A percentile compares a stretch with the other conserved stretches of the same genome.
phyloP scores from a whole-genome alignment of 2,329 filamentous ascomycete species.

The Teratosphaeria nubilosa region DNA sequence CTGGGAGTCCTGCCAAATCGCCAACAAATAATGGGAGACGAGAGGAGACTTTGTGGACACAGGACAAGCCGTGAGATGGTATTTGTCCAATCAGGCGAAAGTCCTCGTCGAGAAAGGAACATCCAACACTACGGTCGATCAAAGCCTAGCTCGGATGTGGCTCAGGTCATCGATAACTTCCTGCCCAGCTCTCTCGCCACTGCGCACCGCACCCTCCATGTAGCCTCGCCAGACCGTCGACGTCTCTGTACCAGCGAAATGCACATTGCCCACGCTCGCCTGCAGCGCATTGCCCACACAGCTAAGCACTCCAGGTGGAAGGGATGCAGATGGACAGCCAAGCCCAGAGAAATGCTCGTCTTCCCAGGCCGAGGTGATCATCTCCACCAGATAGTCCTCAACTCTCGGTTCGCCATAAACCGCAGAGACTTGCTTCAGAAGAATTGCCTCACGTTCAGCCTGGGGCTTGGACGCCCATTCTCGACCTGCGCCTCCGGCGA shows the following conservation, averaged over 20 bases:
- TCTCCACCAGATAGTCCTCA: conserved; percentile 23
- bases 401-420: conserved; percentile 20
- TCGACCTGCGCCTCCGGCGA: conserved; percentile 29
- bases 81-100: too few species aligned
- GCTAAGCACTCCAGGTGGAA: conserved; percentile 16
- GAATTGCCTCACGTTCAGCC: conserved; percentile 19
- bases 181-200: conserved; percentile 39
- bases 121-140: background rate
- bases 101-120: too few species aligned
- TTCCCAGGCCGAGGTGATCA: conserved; percentile 19
- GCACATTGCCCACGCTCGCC: conserved; percentile 29
- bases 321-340: conserved; percentile 20
- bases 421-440: conserved; percentile 28
- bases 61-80: too few species aligned
- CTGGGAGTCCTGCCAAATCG: too few species aligned
- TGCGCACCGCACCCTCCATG: conserved; percentile 48
- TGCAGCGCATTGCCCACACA: conserved; percentile 14
- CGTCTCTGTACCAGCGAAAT: conserved; percentile 48
- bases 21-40: too few species aligned
- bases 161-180: conserved; percentile 31
- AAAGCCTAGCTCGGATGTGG: background rate
- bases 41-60: too few species aligned
- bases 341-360: conserved; percentile 17
- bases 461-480: conserved; percentile 26
- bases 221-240: conserved; percentile 46